phyloP scores from a whole-genome alignment of 73 alveolate genomes.

The Stentor coeruleus region DNA sequence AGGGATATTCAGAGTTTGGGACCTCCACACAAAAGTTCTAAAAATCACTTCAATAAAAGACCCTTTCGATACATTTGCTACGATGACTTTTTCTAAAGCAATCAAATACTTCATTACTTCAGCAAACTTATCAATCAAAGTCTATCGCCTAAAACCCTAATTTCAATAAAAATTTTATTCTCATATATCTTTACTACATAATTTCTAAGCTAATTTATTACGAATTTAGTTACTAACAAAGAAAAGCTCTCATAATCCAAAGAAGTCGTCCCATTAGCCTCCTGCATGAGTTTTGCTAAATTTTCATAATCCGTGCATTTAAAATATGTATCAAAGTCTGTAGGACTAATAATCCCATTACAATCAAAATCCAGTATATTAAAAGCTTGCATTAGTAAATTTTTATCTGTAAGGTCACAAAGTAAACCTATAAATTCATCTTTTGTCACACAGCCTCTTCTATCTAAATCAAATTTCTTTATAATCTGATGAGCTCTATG shows the following conservation, averaged over 20 bases:
- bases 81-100: too few relatives aligned
- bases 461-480: not conserved
- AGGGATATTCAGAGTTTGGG: too few relatives aligned
- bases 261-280: not conserved
- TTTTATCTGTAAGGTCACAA: not conserved
- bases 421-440: not conserved
- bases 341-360: not conserved
- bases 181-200: too few relatives aligned
- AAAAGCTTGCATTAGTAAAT: not conserved
- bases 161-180: too few relatives aligned
- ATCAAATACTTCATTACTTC: too few relatives aligned
- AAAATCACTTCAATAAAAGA: too few relatives aligned
- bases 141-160: too few relatives aligned
- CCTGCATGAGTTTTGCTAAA: not conserved
- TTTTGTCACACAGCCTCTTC: not conserved
- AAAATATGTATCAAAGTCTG: not conserved
- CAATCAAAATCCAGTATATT: not conserved
- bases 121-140: too few relatives aligned
- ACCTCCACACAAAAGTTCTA: too few relatives aligned
- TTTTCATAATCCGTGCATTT: not conserved
- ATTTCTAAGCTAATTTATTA: too few relatives aligned
- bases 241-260: not conserved
- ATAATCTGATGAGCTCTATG: not conserved
- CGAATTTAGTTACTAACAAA: not conserved
- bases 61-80: too few relatives aligned